Percentiles rank a stretch among this genome's conserved stretches.
These are phyloP conservation scores for Cryptococcus sp. DNA, from an alignment of 1,284 basidiomycete species.

Conservation along the genomic window DNA sequence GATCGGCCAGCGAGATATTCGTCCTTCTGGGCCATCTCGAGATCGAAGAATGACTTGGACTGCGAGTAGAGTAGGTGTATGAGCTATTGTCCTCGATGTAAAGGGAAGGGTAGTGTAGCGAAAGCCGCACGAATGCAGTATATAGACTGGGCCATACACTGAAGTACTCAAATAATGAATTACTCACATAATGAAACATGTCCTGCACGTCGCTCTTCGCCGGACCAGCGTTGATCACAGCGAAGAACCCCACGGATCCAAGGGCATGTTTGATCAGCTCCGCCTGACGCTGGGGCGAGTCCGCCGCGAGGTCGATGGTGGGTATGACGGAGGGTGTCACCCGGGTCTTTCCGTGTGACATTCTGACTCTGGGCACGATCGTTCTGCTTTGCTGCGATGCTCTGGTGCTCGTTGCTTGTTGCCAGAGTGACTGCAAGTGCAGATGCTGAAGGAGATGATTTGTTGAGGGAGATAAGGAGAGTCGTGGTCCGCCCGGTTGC, in stretches of 20 bases:
- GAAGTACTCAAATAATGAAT: too few relatives aligned
- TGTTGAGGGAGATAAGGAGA: too few relatives aligned
- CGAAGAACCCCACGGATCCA: conserved; percentile 24
- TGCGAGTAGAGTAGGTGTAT: not conserved
- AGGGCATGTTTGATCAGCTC: conserved; percentile 24
- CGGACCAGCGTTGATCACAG: conserved; percentile 21
- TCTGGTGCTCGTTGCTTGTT: too few relatives aligned
- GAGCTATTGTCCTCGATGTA: not conserved
- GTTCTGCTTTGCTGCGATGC: too few relatives aligned
- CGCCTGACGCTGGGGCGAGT: conserved; percentile 24
- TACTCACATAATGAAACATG: conserved; percentile 25
- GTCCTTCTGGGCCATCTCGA: conserved; percentile 21
- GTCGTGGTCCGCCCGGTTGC: too few relatives aligned
- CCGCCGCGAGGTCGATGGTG: conserved; percentile 23
- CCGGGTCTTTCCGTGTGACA: too few relatives aligned
- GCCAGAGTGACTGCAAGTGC: too few relatives aligned
- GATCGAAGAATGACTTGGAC: conserved; percentile 20
- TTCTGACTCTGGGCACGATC: too few relatives aligned
- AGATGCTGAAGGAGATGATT: too few relatives aligned
- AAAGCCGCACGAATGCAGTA: too few relatives aligned
- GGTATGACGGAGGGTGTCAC: conserved; percentile 11
- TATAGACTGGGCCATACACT: too few relatives aligned
- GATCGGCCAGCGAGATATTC: conserved; percentile 18
- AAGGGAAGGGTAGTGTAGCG: not conserved
- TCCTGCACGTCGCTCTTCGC: conserved; percentile 8